Conservation (phyloP, 176 grass and related monocot genomes). For the Elymus sibiricus region DNA sequence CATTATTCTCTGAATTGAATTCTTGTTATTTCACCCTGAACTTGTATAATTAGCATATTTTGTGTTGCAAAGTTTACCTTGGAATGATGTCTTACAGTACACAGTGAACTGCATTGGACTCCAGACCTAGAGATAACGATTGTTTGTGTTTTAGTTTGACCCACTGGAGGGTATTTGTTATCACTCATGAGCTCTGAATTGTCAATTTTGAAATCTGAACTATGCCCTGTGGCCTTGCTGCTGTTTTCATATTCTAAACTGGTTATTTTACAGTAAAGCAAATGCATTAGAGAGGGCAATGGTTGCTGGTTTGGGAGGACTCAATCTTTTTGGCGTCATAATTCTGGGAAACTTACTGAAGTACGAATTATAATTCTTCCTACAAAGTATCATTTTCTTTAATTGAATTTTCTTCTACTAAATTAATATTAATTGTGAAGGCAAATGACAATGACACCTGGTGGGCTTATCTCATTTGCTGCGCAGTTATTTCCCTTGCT, state of each 20-base stretch:
- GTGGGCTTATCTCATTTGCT: conserved; percentile 76
- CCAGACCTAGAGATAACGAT: not conserved
- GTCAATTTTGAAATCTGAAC: conserved; percentile 12
- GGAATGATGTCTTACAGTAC: not conserved
- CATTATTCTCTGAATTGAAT: not conserved
- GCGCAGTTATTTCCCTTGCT: conserved; percentile 81
- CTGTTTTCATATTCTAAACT: not conserved
- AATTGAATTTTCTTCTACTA: conserved; percentile 22
- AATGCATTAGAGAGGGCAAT: conserved; percentile 76
- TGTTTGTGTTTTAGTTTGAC: conserved; percentile 12
- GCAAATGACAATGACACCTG: conserved; percentile 71
- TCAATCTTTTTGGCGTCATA: conserved; percentile 94
- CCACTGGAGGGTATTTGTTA: not conserved
- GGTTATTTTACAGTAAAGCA: conserved; percentile 71
- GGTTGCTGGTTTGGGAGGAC: conserved; percentile 91
- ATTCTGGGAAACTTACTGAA: conserved; percentile 84
- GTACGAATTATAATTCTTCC: conserved; percentile 48
- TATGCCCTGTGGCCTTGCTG: not conserved
- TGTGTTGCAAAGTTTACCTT: not conserved
- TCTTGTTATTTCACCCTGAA: not conserved
- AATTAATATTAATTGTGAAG: conserved; percentile 49
- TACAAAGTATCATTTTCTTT: conserved; percentile 6
- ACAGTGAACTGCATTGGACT: not conserved
- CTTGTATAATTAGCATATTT: not conserved
- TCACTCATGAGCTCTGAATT: not conserved